A percentile compares a stretch with the other conserved stretches of the same genome.
These are phyloP conservation scores for Yarrowia porcina DNA, from an alignment of 805 yeast species.

Conservation along the genomic window DNA sequence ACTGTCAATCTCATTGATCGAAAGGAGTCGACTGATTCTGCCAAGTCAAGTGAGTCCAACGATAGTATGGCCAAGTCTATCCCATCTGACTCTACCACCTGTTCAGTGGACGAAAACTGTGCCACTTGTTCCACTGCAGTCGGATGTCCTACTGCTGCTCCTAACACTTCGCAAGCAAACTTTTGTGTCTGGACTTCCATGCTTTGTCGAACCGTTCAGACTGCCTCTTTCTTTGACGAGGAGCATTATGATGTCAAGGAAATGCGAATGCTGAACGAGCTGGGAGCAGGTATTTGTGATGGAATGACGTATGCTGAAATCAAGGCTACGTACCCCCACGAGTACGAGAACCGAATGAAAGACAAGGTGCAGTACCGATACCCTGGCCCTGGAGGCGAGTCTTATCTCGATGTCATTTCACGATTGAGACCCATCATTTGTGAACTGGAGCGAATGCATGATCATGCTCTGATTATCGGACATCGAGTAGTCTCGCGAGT, in stretches of 20 bases:
- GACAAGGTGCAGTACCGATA: slow-evolving; percentile 84
- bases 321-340: slow-evolving; percentile 66
- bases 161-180: slow-evolving; percentile 54
- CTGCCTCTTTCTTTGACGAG: slow-evolving; percentile 74
- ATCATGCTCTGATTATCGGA: slow-evolving; percentile 75
- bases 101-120: neutral
- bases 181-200: slow-evolving; percentile 93
- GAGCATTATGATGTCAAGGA: slow-evolving; percentile 72
- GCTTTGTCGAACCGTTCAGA: slow-evolving; percentile 73
- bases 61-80: neutral
- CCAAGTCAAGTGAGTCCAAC: neutral
- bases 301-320: slow-evolving; percentile 92
- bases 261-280: slow-evolving; percentile 88
- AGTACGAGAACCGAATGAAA: slow-evolving; percentile 68
- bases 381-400: slow-evolving; percentile 97
- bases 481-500: slow-evolving; percentile 92
- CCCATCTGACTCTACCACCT: neutral
- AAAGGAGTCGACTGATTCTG: neutral
- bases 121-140: neutral
- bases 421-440: slow-evolving; percentile 85
- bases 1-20: neutral
- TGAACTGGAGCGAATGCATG: slow-evolving; percentile 88
- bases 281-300: slow-evolving; percentile 90
- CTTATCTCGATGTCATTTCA: slow-evolving; percentile 88
- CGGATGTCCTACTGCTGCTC: slow-evolving; percentile 13